Conservation (phyloP, 2,329 filamentous ascomycete species). For the Colletotrichum abscissum region DNA sequence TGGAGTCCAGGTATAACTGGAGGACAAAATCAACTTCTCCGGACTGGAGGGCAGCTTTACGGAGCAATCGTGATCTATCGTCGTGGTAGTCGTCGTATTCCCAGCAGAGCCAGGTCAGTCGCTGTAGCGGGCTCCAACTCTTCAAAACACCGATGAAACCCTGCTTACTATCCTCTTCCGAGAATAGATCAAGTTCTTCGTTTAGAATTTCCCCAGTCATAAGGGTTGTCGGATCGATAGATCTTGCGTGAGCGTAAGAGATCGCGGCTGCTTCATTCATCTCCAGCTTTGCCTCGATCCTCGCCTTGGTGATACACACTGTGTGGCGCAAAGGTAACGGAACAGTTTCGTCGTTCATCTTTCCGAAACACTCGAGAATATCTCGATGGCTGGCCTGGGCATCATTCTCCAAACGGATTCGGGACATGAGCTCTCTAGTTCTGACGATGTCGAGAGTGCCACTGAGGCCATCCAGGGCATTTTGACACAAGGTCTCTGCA, state of each 20-base stretch:
- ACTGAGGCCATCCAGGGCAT: slow-evolving; percentile 24
- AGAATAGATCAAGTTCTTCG: slow-evolving; percentile 38
- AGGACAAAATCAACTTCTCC: slow-evolving; percentile 39
- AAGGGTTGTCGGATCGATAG: slow-evolving; percentile 36
- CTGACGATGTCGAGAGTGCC: slow-evolving; percentile 35
- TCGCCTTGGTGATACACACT: slow-evolving; percentile 36
- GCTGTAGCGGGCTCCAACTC: slow-evolving; percentile 40
- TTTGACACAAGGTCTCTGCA: slow-evolving; percentile 37
- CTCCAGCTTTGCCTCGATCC: slow-evolving; percentile 31
- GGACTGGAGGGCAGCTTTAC: slow-evolving; percentile 34
- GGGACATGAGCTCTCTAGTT: slow-evolving; percentile 34
- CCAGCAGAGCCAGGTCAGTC: slow-evolving; percentile 42
- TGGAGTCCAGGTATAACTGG: slow-evolving; percentile 39
- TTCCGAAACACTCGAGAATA: slow-evolving; percentile 20
- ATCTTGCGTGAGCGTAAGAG: slow-evolving; percentile 36
- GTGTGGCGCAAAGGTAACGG: slow-evolving; percentile 28
- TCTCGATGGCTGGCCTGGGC: slow-evolving; percentile 34
- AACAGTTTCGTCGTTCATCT: slow-evolving; percentile 11
- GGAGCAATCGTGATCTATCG: slow-evolving; percentile 21
- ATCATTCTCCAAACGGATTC: slow-evolving; percentile 28
- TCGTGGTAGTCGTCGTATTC: slow-evolving; percentile 29
- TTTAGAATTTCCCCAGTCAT: slow-evolving; percentile 37
- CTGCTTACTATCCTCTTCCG: slow-evolving; percentile 20
- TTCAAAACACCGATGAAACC: slow-evolving; percentile 38
- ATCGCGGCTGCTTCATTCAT: slow-evolving; percentile 29